phyloP scores from a whole-genome alignment of 768 basidiomycete genomes.

The Tylopilus vinaceipallidus region DNA sequence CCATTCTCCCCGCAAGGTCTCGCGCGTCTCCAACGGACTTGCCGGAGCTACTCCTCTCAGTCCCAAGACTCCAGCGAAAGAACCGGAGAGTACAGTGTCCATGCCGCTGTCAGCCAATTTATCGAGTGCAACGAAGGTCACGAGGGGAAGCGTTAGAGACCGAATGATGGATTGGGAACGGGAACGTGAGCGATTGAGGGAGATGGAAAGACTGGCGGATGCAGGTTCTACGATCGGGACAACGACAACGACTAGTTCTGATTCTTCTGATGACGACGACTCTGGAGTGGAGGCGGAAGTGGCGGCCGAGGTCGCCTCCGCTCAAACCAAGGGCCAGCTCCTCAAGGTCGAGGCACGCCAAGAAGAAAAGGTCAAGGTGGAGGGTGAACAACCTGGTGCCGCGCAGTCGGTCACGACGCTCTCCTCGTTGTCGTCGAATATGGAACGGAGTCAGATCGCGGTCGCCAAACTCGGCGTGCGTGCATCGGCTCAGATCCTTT shows the following conservation, averaged over 20 bases:
- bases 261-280: slow-evolving; percentile 29
- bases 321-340: slow-evolving; percentile 4
- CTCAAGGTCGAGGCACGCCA: slow-evolving; percentile 1
- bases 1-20: slow-evolving; percentile 8
- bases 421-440: slow-evolving; percentile 20
- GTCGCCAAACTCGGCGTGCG: slow-evolving; percentile 30
- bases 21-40: neutral
- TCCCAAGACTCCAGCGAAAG: slow-evolving; percentile 17
- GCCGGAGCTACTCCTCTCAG: slow-evolving; percentile 6
- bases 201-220: slow-evolving; percentile 64
- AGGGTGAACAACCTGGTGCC: slow-evolving; percentile 8
- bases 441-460: slow-evolving; percentile 31
- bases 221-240: slow-evolving; percentile 33
- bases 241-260: slow-evolving; percentile 12
- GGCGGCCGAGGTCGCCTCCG: slow-evolving; percentile 18
- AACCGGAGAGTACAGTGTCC: slow-evolving; percentile 6
- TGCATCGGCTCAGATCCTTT: slow-evolving; percentile 28
- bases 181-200: slow-evolving; percentile 65
- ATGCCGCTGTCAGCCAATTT: slow-evolving; percentile 18
- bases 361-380: neutral
- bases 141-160: slow-evolving; percentile 44
- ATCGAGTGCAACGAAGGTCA: slow-evolving; percentile 12
- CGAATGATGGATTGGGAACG: slow-evolving; percentile 76
- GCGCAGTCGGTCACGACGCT: slow-evolving; percentile 13
- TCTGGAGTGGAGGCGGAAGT: slow-evolving; percentile 27